Percentiles rank a stretch among this genome's conserved stretches.
phyloP scores from a whole-genome alignment of 2,329 filamentous ascomycete genomes.

The Phaeosphaeria sp. region DNA sequence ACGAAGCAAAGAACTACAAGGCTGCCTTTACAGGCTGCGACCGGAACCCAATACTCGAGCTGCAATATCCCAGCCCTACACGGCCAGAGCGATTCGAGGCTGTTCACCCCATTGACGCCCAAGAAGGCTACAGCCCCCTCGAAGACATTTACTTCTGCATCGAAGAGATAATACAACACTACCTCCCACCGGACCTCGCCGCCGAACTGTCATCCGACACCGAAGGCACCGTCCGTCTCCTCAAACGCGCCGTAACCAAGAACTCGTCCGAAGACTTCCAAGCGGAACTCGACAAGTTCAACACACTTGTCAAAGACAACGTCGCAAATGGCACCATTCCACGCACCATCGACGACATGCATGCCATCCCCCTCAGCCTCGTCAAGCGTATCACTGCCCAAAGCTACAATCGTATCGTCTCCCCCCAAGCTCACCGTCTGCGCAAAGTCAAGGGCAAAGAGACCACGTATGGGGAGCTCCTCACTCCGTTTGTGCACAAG shows the following conservation, averaged over 20 bases:
- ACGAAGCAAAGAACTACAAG: slow-evolving; percentile 55
- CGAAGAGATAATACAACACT: slow-evolving; percentile 69
- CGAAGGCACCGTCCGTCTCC: slow-evolving; percentile 75
- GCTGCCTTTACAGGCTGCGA: slow-evolving; percentile 56
- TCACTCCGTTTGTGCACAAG: slow-evolving; percentile 81
- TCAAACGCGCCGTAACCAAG: slow-evolving; percentile 75
- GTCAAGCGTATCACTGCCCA: slow-evolving; percentile 84
- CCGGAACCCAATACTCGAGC: slow-evolving; percentile 61
- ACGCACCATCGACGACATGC: slow-evolving; percentile 72
- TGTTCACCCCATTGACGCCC: slow-evolving; percentile 29
- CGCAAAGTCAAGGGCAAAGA: slow-evolving; percentile 87
- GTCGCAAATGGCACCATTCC: slow-evolving; percentile 74
- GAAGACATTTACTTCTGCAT: slow-evolving; percentile 74
- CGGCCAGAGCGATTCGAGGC: slow-evolving; percentile 64
- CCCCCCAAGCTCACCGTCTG: slow-evolving; percentile 82
- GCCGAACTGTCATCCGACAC: slow-evolving; percentile 73
- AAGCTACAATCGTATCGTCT: slow-evolving; percentile 90
- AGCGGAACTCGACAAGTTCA: slow-evolving; percentile 77
- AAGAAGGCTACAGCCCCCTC: slow-evolving; percentile 62
- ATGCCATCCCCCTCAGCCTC: slow-evolving; percentile 68
- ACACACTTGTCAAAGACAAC: slow-evolving; percentile 69
- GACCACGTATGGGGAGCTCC: slow-evolving; percentile 93
- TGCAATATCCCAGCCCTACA: slow-evolving; percentile 84
- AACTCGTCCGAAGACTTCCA: slow-evolving; percentile 74
- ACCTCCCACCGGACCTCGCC: slow-evolving; percentile 74